Conservation (phyloP, 495 filamentous ascomycete species). For the Penicillium cinerascens region DNA sequence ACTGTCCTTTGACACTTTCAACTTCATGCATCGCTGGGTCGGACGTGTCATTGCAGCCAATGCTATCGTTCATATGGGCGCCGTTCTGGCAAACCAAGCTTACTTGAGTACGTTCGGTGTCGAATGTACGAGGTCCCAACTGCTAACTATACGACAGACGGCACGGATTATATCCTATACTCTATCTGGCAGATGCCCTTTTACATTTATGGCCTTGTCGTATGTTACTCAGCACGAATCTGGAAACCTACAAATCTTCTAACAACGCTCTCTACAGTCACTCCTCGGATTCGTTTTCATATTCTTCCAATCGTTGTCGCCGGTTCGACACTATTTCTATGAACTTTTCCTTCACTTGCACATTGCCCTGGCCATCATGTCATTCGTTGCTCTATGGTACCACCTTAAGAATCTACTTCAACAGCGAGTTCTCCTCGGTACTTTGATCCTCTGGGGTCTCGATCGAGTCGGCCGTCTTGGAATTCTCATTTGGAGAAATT, state of each 20-base stretch:
- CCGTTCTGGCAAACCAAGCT: constrained; percentile 29
- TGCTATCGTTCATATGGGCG: constrained; percentile 34
- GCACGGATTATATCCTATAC: constrained; percentile 25
- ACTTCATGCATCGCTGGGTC: constrained; percentile 46
- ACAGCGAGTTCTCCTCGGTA: constrained; percentile 36
- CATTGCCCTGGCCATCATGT: constrained; percentile 45
- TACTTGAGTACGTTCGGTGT: constrained; percentile 23
- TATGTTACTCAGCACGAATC: constrained; percentile 18
- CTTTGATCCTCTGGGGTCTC: constrained; percentile 39
- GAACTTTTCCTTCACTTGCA: constrained; percentile 56
- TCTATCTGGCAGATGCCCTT: constrained; percentile 33
- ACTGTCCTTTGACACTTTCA: constrained; percentile 42
- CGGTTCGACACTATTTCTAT: constrained; percentile 56
- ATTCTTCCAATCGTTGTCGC: constrained; percentile 47
- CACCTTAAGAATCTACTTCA: constrained; percentile 47
- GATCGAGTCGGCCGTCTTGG: constrained; percentile 51
- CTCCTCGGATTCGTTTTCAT: constrained; percentile 47
- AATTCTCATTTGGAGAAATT: constrained; percentile 60
- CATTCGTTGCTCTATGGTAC: constrained; percentile 52
- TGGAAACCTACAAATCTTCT: background rate
- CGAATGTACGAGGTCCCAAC: background rate
- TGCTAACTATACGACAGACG: constrained; percentile 14
- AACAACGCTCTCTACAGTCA: constrained; percentile 19
- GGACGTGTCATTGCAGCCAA: constrained; percentile 37
- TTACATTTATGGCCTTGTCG: constrained; percentile 35